Base-by-base conservation (phyloP, 768 basidiomycete species). In the Phanerochaete sordida region DNA sequence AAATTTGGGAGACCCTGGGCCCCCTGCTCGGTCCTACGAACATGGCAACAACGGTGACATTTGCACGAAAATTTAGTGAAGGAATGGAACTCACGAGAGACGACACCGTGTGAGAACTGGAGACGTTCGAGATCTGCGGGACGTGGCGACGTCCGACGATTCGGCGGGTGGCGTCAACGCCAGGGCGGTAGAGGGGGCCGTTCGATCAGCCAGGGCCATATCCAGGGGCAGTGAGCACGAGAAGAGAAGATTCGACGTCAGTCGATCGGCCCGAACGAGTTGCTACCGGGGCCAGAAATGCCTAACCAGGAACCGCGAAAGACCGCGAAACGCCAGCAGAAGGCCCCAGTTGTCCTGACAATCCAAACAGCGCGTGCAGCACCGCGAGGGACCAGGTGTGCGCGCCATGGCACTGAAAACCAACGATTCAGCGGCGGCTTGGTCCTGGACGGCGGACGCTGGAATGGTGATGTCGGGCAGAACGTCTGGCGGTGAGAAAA, bases 311-410 rank as follows among this genome's bases (percentile, higher is more conserved):
- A 26, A 37, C 39, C 33, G 53, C 39, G 26, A 23, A 23, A 28
- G 15, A 37, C 39, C 33, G 53, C 39, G 26, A 23, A 23, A 28
- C 47, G 27, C 19, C 11, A 26, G 23, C 15, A 37, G 21, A 54
- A 39, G 21, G 30, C 59, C 54, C 46, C 47, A 61, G 48, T 61
- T 27, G 24, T 47, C 55, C 46, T 61, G 59, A 61, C 59, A 61
- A 61, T 61, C n/a, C 19, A 16, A 43, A 43, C 4, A 43, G 39
- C 39, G 39, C 39, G 19, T 43, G 39, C 19, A 9, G 39, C 39
- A 12, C 11, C 19, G 39, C 39, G 4, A 4, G 19, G 19, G 19
- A 19, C 39, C 19, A 13, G 19, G 39, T 43, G 39, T 4, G 19
- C 4, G 19, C 39, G 39, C 39, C 39, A 43, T 43, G 39, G 19